Evolutionary conservation across 1,284 basidiomycete genomes (phyloP).

Genomic region (Naganishia sp.): DNA sequence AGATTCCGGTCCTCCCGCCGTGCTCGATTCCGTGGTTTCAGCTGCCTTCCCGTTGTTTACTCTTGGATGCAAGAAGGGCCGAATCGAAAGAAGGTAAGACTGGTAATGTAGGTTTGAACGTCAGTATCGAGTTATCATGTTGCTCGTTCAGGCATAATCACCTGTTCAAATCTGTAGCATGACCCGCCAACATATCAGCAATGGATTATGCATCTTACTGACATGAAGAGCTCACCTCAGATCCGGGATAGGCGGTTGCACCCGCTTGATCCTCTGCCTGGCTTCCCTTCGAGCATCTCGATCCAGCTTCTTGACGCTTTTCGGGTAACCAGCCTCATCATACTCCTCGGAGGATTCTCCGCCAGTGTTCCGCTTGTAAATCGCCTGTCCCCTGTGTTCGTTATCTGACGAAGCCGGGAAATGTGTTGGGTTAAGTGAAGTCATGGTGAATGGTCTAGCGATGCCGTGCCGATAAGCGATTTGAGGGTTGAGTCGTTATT

Average conservation of each 20-base stretch:
- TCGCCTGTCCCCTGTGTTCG: constrained; percentile 42
- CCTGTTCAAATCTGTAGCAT: constrained; percentile 48
- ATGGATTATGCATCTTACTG: background rate
- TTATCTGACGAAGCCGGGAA: constrained; percentile 37
- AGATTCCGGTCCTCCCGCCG: constrained; percentile 32
- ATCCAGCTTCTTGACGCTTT: constrained; percentile 31
- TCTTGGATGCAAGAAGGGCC: constrained; percentile 42
- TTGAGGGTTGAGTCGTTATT: background rate
- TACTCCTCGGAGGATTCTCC: constrained; percentile 30
- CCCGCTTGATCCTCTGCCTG: constrained; percentile 44
- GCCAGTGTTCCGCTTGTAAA: constrained; percentile 35
- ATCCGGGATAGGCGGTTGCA: constrained; percentile 51
- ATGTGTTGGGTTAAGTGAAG: constrained; percentile 48
- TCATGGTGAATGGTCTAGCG: constrained; percentile 37
- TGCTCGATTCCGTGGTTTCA: background rate
- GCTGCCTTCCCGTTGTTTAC: constrained; percentile 10
- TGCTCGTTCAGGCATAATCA: constrained; percentile 31
- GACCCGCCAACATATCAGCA: too few relatives aligned
- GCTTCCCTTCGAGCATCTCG: constrained; percentile 39
- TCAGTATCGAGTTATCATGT: background rate
- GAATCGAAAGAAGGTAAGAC: constrained; percentile 49
- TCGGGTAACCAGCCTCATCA: constrained; percentile 32
- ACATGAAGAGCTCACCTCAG: constrained; percentile 34
- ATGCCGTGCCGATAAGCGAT: background rate
- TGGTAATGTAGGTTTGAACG: constrained; percentile 17